phyloP scores from a whole-genome alignment of 352 stramenopile species.

The Plasmopara halstedii region DNA sequence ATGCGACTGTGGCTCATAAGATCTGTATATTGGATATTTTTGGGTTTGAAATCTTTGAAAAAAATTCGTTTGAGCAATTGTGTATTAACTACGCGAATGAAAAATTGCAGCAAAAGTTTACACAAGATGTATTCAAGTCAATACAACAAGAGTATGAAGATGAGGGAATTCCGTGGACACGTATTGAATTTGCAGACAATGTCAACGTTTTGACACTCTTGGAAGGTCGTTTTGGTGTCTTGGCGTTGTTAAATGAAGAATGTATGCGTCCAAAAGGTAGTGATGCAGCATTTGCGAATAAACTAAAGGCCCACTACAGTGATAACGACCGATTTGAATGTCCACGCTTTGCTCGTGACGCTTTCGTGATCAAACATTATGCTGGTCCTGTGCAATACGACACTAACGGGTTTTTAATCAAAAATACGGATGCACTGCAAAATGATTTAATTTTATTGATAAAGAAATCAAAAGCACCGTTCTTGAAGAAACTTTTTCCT shows the following conservation, averaged over 20 bases:
- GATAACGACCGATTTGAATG: conserved; percentile 85
- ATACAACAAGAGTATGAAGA: conserved; percentile 94
- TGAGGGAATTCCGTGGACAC: conserved; percentile 89
- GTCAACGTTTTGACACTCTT: conserved; percentile 87
- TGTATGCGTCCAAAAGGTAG: conserved; percentile 85
- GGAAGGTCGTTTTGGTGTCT: conserved; percentile 80
- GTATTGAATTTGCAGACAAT: conserved; percentile 90
- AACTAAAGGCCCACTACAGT: conserved; percentile 83
- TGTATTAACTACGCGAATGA: conserved; percentile 98
- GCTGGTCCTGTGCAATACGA: conserved; percentile 95
- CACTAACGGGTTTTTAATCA: conserved; percentile 90
- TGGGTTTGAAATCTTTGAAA: conserved; percentile 96
- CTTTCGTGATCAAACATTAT: conserved; percentile 95
- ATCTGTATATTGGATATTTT: conserved; percentile 96
- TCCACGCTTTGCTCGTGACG: conserved; percentile 72
- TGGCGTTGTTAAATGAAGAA: conserved; percentile 93
- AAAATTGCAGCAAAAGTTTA: conserved; percentile 91
- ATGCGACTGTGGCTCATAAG: conserved; percentile 52
- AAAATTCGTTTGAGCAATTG: conserved; percentile 95
- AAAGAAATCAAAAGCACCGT: conserved; percentile 55
- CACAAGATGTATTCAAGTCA: conserved; percentile 92
- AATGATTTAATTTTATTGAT: conserved; percentile 88
- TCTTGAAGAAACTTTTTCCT: conserved; percentile 74
- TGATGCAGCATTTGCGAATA: conserved; percentile 81
- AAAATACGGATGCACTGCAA: conserved; percentile 94